Evolutionary conservation across 495 filamentous ascomycete genomes (phyloP).

Genomic region (Aspergillus sparsus): DNA sequence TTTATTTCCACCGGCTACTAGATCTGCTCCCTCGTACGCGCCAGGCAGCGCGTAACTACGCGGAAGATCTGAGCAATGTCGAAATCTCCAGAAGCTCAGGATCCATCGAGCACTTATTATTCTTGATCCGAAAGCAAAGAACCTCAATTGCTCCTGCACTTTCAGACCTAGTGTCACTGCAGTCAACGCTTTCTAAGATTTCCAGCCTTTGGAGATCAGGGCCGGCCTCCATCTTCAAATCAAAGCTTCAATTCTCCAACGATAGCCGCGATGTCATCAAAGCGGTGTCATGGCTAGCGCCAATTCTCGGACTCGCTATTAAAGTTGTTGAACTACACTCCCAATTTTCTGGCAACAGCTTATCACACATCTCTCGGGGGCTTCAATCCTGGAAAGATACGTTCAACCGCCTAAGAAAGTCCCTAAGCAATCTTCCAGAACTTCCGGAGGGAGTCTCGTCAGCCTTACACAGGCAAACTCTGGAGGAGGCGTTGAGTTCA

Average conservation of each 20-base stretch:
- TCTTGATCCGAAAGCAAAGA: constrained; percentile 68
- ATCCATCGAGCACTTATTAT: constrained; percentile 78
- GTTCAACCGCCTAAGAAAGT: constrained; percentile 40
- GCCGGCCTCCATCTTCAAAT: constrained; percentile 32
- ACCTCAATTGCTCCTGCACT: constrained; percentile 48
- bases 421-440: constrained; percentile 49
- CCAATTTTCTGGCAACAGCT: constrained; percentile 56
- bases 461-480: constrained; percentile 38
- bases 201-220: constrained; percentile 45
- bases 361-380: constrained; percentile 38
- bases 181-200: constrained; percentile 40
- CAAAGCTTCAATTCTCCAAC: constrained; percentile 23
- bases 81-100: constrained; percentile 77
- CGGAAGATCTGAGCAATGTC: constrained; percentile 75
- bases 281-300: constrained; percentile 51
- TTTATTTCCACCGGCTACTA: constrained; percentile 75
- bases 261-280: constrained; percentile 26
- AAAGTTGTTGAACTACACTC: constrained; percentile 58
- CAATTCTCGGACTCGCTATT: constrained; percentile 47
- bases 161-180: constrained; percentile 38
- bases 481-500: constrained; percentile 45
- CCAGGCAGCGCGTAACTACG: constrained; percentile 65
- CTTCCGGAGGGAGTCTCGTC: constrained; percentile 59
- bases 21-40: constrained; percentile 69
- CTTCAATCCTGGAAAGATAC: constrained; percentile 53